Evolutionary conservation across 2,329 filamentous ascomycete species (phyloP), one percentile per base, ranked within the genome.

Genomic region (Zasmidium cellare): DNA sequence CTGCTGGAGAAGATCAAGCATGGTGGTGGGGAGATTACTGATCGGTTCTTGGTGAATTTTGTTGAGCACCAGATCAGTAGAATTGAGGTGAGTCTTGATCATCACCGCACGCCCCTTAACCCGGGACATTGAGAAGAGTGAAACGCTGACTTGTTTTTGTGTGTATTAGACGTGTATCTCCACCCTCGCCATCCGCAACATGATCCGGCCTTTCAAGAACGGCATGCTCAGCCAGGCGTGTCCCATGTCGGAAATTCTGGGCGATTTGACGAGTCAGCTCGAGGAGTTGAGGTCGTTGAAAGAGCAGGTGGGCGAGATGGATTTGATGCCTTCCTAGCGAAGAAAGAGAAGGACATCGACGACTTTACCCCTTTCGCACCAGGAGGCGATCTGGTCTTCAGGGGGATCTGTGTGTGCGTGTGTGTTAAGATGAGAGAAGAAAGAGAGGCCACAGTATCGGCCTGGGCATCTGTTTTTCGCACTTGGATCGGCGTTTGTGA

Each of bases 1-100:
- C 77, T 97, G 56, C 78, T 97, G 64, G 91, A 96, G 70, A 79
- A 83, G 63, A 86, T 88, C 76, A 88, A 86, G 73, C 80, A 81
- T 57, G 77, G 87, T 45, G 91, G 90, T 51, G 91, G 91, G 11
- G 92, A 97, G 72, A 85, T 97, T 54, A 91, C 92, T 24, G 94
- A 97, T 79, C 82, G 85, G 53, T 93, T 96, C 75, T 79, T 97
- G 75, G 77, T 96, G 56, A 92, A 91, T 69, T 91, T 99, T 69
- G 84, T 97, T 74, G 92, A 96, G 72, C 92, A 97, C 72, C 92
- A 97, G 81, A 89, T 99, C 66, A 92, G 90, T 72, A 86, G 94
- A 69, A 96, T 99, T 72, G 94, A 99, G 86, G 92, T 96, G 80
- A 76, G 87, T 77, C 3, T n/a, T n/a, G n/a, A 11, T 20, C 11